Evolutionary conservation across 2,329 filamentous ascomycete species (phyloP), one percentile per base, ranked within the genome.

Genomic region (Alternaria gaisen): DNA sequence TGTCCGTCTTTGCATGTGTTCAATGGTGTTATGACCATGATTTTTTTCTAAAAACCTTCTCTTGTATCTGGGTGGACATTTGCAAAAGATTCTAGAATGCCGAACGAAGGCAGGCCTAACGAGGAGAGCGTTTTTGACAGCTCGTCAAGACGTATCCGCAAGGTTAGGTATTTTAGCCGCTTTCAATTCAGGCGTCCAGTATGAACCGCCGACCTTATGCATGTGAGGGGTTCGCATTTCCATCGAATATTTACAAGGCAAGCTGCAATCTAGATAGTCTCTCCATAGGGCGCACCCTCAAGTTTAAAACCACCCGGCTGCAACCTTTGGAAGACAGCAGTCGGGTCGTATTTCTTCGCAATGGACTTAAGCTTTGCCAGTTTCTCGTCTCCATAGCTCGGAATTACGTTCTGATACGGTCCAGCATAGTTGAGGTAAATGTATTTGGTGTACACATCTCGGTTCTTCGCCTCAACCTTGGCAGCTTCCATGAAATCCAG

Each of bases 361-460:
- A 72, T 46, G 2, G 26, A 24, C 53, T 68, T 67, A 40, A 73
- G 56, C 26, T 61, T 70, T 18, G 63, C 60, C 41, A 73, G 52
- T 43, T 80, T 83, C 12, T 63, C 66, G 14, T 67, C 48, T 0
- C 82, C 82, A 60, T 84, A 84, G 24, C 79, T 74, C 7, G 70
- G 65, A 24, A 84, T 61, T 1, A 80, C 76, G 60, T 81, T 76
- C 64, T 84, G 81, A 61, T 74, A 80, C 57, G 75, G 71, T 44
- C 75, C 75, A 11, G 80, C 82, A 60, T 84, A 83, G 66, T 84
- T 84, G 77, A 83, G 79, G 69, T 83, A 84, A 28, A 82, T 64
- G 58, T 75, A 83, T 5, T 53, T 53, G 7, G 41, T 59, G 18
- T 60, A 56, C n/a, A 69, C 20, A 2, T 60, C 63, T 5, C 63